phyloP scores from a whole-genome alignment of 1,139 yeast species.

The Taphrina pruni region DNA sequence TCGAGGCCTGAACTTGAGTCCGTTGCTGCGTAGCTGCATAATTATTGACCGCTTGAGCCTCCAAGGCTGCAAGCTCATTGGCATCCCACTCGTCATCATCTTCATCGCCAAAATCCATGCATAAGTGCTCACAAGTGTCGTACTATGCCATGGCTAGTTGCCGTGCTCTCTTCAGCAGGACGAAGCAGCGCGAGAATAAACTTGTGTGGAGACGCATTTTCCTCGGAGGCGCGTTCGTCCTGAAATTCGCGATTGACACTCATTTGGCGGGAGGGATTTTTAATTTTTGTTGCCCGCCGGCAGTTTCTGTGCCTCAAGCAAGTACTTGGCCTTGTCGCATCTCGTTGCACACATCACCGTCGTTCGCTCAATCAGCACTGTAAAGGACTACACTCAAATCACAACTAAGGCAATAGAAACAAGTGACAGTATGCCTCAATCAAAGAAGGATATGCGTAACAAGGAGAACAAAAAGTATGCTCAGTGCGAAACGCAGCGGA shows the following conservation, averaged over 20 bases:
- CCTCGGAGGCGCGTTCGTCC: not conserved
- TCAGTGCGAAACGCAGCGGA: not conserved
- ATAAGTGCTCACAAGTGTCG: not conserved
- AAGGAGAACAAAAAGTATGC: conserved; percentile 17
- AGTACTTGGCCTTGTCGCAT: not conserved
- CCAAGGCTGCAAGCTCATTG: conserved; percentile 31
- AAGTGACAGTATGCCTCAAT: conserved; percentile 29
- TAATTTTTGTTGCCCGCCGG: not conserved
- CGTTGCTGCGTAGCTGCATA: conserved; percentile 32
- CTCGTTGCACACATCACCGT: not conserved
- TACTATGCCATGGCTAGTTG: not conserved
- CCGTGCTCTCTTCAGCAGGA: not conserved
- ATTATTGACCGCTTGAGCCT: conserved; percentile 24
- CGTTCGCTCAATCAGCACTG: no score
- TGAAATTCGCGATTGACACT: conserved; percentile 10
- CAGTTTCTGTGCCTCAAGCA: not conserved
- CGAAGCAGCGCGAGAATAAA: not conserved
- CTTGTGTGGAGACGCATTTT: conserved; percentile 2
- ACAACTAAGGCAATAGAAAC: no score
- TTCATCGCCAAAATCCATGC: conserved; percentile 33
- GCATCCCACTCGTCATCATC: conserved; percentile 36
- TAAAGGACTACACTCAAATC: no score
- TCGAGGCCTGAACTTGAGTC: not conserved
- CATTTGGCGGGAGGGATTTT: conserved; percentile 7
- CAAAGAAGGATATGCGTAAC: conserved; percentile 40